Conservation (phyloP, 2,329 filamentous ascomycete species). For the Apiospora sp. region DNA sequence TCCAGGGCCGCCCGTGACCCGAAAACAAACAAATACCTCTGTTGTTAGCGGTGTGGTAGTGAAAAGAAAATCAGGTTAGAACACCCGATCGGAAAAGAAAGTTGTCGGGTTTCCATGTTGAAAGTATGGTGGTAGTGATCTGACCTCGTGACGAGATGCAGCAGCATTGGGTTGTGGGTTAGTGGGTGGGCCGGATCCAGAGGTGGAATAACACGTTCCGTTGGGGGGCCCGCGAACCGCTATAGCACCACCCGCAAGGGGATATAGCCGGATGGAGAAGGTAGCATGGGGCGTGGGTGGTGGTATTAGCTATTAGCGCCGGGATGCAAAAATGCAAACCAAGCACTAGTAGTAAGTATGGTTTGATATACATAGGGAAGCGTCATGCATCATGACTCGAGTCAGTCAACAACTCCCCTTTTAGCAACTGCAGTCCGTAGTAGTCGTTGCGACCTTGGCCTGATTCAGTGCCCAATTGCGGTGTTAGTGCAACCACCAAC, state of each 20-base stretch:
- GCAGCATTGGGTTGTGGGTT: too few relatives aligned
- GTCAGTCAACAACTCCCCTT: neutral
- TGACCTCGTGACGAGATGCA: conserved; percentile 7
- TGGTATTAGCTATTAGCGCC: neutral
- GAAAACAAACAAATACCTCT: neutral
- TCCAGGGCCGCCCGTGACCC: neutral
- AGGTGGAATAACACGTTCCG: conserved; percentile 22
- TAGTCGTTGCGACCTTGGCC: too few relatives aligned
- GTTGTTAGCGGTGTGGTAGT: neutral
- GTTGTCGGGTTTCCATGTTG: neutral
- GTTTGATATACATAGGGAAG: neutral
- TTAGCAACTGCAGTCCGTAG: too few relatives aligned
- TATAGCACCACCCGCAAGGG: neutral
- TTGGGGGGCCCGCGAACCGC: neutral
- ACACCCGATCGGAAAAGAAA: neutral
- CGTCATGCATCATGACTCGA: neutral
- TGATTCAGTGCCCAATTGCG: too few relatives aligned
- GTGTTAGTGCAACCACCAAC: too few relatives aligned
- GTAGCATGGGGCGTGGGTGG: neutral
- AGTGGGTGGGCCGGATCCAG: neutral
- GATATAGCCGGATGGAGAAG: conserved; percentile 17
- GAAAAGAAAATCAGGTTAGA: neutral
- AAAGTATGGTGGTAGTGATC: neutral
- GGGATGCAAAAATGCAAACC: neutral
- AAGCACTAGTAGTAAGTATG: too few relatives aligned